phyloP scores from a whole-genome alignment of 2,329 filamentous ascomycete genomes.

The Waltergamsia citrina region DNA sequence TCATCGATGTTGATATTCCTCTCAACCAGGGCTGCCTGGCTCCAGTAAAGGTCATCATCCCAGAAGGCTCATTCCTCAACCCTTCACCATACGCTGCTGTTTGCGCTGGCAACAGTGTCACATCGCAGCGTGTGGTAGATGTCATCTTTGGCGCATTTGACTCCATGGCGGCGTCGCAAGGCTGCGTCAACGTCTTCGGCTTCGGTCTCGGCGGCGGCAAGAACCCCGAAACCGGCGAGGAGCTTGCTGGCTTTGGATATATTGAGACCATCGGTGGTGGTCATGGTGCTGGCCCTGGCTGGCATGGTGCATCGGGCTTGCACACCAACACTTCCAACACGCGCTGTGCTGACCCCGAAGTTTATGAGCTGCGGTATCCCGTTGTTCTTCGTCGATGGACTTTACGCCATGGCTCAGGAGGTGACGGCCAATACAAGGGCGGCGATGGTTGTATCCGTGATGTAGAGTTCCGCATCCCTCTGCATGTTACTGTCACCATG shows the following conservation, averaged over 20 bases:
- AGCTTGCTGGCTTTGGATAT: slow-evolving; percentile 80
- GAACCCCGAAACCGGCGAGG: slow-evolving; percentile 10
- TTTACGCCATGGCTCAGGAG: slow-evolving; percentile 50
- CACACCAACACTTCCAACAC: slow-evolving; percentile 81
- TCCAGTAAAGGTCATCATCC: slow-evolving; percentile 45
- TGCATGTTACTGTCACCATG: slow-evolving; percentile 65
- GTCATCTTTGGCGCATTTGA: slow-evolving; percentile 68
- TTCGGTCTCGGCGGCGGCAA: slow-evolving; percentile 55
- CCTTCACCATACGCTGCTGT: slow-evolving; percentile 46
- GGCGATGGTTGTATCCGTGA: slow-evolving; percentile 66
- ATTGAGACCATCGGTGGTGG: slow-evolving; percentile 76
- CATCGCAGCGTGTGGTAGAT: slow-evolving; percentile 36
- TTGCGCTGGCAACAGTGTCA: slow-evolving; percentile 19
- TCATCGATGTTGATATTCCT: slow-evolving; percentile 20
- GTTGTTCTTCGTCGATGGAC: slow-evolving; percentile 54
- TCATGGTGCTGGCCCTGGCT: slow-evolving; percentile 60
- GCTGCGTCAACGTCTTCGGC: slow-evolving; percentile 73
- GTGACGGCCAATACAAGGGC: slow-evolving; percentile 53
- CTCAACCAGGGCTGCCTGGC: slow-evolving; percentile 39
- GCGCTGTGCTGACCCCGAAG: slow-evolving; percentile 66
- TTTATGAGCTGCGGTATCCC: slow-evolving; percentile 59
- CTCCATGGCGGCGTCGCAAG: slow-evolving; percentile 66
- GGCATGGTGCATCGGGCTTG: slow-evolving; percentile 64
- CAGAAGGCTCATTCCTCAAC: slow-evolving; percentile 63
- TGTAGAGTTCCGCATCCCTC: slow-evolving; percentile 65